These are phyloP conservation scores for Trifolium fragiferum DNA, from an alignment of 306 rosid genomes.

Conservation along the genomic window DNA sequence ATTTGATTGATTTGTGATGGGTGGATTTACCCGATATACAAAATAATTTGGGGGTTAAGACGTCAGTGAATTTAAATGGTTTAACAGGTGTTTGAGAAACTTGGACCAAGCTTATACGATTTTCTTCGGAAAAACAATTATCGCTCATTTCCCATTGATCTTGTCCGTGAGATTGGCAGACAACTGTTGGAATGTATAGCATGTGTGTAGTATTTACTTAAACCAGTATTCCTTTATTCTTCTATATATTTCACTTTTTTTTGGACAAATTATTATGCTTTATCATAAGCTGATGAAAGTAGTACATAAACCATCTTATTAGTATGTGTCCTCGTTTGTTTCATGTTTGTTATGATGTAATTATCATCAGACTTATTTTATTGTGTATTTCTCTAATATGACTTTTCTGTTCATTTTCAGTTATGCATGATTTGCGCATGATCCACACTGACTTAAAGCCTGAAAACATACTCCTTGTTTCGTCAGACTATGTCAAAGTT, in stretches of 20 bases:
- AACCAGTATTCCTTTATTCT: slow-evolving; percentile 49
- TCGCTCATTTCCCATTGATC: slow-evolving; percentile 99
- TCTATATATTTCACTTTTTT: background rate
- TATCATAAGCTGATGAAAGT: background rate
- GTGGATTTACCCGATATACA: slow-evolving; percentile 78
- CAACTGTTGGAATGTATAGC: slow-evolving; percentile 99
- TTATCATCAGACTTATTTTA: background rate
- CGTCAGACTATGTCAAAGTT: slow-evolving; percentile 72
- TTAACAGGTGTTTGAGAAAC: slow-evolving; percentile 99
- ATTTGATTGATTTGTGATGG: slow-evolving; percentile 84
- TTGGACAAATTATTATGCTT: background rate
- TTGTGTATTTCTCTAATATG: slow-evolving; percentile 16
- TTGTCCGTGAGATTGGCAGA: slow-evolving; percentile 99
- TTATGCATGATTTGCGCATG: slow-evolving; percentile 87
- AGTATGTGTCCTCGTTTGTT: background rate
- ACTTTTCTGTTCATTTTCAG: slow-evolving; percentile 51
- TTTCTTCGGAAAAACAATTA: slow-evolving; percentile 99
- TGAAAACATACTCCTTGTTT: slow-evolving; percentile 78
- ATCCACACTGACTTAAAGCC: slow-evolving; percentile 97
- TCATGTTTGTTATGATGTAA: background rate
- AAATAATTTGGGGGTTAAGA: slow-evolving; percentile 75
- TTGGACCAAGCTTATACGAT: slow-evolving; percentile 99
- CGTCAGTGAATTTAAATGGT: slow-evolving; percentile 89
- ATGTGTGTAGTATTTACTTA: slow-evolving; percentile 93
- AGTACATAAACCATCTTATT: background rate